Base-by-base conservation (phyloP, 2,329 filamentous ascomycete species). In the Aspergillus spinulosporus region DNA sequence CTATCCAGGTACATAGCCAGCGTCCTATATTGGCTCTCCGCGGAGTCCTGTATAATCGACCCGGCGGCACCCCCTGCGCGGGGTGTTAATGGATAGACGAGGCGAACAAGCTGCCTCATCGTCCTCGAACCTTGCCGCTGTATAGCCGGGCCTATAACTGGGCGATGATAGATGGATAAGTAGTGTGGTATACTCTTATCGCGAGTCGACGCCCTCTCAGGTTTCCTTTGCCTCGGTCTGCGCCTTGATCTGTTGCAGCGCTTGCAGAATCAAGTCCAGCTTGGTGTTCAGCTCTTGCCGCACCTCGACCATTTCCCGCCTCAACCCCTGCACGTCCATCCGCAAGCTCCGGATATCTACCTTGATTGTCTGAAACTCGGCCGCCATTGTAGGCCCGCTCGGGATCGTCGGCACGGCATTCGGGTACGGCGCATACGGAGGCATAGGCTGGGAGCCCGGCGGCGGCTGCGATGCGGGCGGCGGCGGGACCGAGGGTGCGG, bases 271-370 rank as follows among this genome's bases (percentile, higher is more conserved):
- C 45, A 36, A 12, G 21, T 43, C 49, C 12, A 57, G 29, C 37
- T 49, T 52, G 14, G 9, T 21, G 15, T 53, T 57, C 37, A 57
- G 1, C 11, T 57, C 55, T 4, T 45, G 39, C n/a, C 39, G 34
- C 11, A 46, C 40, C 31, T 57, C 55, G 5, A 21, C 14, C 44
- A 57, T 46, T 15, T 57, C 55, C 11, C 50, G 37, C 26, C 49
- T 15, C 39, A 53, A 12, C 4, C 14, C 34, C 36, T 57, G 55
- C 21, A 57, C n/a, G 39, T 53, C 49, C 49, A 57, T 52, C 32
- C 49, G 12, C 7, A 53, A 9, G 14, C 50, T 49, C 40, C 48
- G 55, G 3, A 53, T 40, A 15, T 57, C 55, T 32, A 53, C 32
- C 12, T 54, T 54, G 15, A 54, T 11, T 1, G 31, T 54, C 21